Conservation (phyloP, 192 early-diverging fungal species). For the Haplosporangium gracile region DNA sequence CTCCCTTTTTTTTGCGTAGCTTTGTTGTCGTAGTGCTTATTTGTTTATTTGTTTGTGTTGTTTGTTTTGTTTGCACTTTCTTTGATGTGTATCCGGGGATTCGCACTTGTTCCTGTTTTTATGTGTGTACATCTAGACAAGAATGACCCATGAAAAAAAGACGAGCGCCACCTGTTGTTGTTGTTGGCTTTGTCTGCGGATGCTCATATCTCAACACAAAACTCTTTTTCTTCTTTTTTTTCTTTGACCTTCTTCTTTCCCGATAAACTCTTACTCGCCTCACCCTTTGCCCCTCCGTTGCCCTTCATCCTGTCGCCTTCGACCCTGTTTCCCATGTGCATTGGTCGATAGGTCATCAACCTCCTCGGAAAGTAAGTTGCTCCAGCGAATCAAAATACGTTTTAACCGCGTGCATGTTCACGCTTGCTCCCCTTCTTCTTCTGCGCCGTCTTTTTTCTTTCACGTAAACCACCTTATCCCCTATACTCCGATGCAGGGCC, state of each 20-base stretch:
- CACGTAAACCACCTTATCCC: neutral
- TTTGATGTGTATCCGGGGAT: neutral
- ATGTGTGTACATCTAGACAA: no score
- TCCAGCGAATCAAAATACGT: neutral
- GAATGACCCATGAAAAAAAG: neutral
- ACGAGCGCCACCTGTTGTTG: neutral
- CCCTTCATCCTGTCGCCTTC: neutral
- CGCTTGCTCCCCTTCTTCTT: neutral
- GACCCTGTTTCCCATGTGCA: neutral
- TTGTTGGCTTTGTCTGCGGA: neutral
- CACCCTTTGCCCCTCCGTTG: neutral
- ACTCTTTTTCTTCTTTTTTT: neutral
- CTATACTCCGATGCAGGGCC: neutral
- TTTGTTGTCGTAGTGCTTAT: neutral
- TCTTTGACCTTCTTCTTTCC: neutral
- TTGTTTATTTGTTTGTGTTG: neutral
- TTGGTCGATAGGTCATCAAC: conserved; percentile 28
- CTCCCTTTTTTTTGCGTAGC: no score
- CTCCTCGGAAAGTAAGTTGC: conserved; percentile 38
- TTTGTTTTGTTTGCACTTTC: neutral
- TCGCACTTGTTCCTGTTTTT: neutral
- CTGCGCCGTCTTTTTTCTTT: neutral
- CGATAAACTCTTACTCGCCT: neutral
- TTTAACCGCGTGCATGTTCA: neutral
- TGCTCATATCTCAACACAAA: neutral